phyloP scores from a whole-genome alignment of 345 rosid genomes.

The Gossypium thurberi region DNA sequence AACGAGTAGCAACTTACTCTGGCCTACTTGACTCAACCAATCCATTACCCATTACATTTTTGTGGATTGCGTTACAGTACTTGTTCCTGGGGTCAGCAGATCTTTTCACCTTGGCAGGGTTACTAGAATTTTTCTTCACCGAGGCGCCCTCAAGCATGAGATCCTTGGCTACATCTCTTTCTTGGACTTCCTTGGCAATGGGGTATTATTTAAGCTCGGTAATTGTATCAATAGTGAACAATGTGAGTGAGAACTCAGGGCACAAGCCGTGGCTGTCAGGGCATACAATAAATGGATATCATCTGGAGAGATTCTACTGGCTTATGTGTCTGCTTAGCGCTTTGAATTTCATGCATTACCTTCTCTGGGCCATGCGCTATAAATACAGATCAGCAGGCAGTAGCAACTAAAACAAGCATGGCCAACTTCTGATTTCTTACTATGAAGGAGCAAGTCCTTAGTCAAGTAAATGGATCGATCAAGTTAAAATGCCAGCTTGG shows the following conservation, averaged over 20 bases:
- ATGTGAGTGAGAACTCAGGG: conserved; percentile 34
- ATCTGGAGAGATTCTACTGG: conserved; percentile 65
- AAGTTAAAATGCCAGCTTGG: background rate
- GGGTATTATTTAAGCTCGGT: conserved; percentile 71
- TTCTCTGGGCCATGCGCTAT: conserved; percentile 57
- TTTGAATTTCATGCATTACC: conserved; percentile 51
- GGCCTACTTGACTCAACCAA: conserved; percentile 35
- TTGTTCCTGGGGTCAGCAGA: conserved; percentile 80
- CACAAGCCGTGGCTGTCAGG: conserved; percentile 51
- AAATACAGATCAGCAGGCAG: conserved; percentile 38
- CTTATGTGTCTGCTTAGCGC: conserved; percentile 49
- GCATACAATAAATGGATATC: conserved; percentile 34
- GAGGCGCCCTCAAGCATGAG: conserved; percentile 78
- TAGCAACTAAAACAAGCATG: background rate
- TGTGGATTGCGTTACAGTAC: conserved; percentile 72
- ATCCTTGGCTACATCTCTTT: conserved; percentile 70
- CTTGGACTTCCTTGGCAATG: conserved; percentile 69
- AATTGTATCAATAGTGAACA: conserved; percentile 55
- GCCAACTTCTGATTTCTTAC: background rate
- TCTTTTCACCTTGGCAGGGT: conserved; percentile 71
- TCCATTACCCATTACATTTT: conserved; percentile 50
- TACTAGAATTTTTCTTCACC: conserved; percentile 71
- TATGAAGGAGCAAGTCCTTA: background rate
- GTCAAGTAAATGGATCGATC: too few species aligned
- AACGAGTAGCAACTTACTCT: conserved; percentile 41